Base-by-base conservation (phyloP, 2,329 filamentous ascomycete genomes). In the Colletotrichum sp. region DNA sequence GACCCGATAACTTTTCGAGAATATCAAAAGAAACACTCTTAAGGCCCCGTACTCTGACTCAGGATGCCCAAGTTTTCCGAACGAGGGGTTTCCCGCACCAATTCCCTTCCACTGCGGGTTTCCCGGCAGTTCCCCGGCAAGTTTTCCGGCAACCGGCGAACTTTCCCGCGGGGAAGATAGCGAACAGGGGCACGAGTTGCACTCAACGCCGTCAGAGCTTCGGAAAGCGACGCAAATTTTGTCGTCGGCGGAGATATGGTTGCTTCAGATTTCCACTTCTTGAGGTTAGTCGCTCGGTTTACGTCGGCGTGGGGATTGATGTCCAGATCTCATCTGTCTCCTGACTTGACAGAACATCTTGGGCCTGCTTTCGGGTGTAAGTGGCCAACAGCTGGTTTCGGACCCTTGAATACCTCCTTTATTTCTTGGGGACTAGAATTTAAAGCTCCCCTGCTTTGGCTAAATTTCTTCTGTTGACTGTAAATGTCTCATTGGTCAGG, bases 101-200 rank as follows among this genome's bases (percentile, higher is more conserved):
- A 19, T 25, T 8, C 32, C 30, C 6, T 36, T 3, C 3, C 16
- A 52, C n/a, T 0, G 0, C 0, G 6, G n/a, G n/a, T 52, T 52
- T 52, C 44, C n/a, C 32, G 36, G 8, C 8, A 27, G 48, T 66
- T 52, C 15, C 63, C 63, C 39, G 64, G 5, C 55, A 3, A 68
- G 65, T 59, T 68, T 57, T 28, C 65, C 65, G 44, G 65, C 13
- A 0, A n/a, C 30, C 65, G 65, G 65, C 65, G 65, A 68, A 68
- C 48, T 59, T 68, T 68, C 0, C 65, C 65, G 52, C 65, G 65
- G 65, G 65, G 8, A 68, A 68, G 65, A 68, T 68, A 68, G 30
- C 55, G 65, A 6, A 27, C 55, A 59, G 25, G 55, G 15, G 27
- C 55, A 59, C 9, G 5, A 8, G n/a, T 22, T 52, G n/a, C 44